Evolutionary conservation across 228 moss, liverwort and hornwort genomes (phyloP), one percentile per base, ranked within the genome.

Genomic region (Sphagnum fallax): DNA sequence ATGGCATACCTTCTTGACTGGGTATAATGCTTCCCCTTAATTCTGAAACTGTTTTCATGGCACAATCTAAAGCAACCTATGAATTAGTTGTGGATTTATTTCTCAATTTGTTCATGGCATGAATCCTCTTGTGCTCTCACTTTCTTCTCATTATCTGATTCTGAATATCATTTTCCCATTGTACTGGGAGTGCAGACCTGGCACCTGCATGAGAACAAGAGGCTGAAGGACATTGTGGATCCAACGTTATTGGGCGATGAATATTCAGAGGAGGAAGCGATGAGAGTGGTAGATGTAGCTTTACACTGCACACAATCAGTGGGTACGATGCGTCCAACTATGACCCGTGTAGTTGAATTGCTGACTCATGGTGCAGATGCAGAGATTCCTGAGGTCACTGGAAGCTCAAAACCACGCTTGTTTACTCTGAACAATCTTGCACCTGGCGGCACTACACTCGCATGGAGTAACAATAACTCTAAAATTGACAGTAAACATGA

Each of bases 1-100:
- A 74, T 72, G 12, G 55, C 65, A n/a, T 79, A 79, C 48, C 70
- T 83, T 18, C 79, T 79, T 4, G 83, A 83, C 72, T 83, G 72
- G 83, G 83, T 79, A 68, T 6, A n/a, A 50, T 32, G 32, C 16
- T 11, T 13, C 50, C 9, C 67, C 32, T 32, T 32, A 32, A 2
- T 32, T 32, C 32, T 32, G 32, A 32, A 32, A 32, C 32, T 32
- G 32, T 32, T 32, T 32, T 32, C 32, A 32, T 32, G 32, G 32
- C 32, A 32, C 32, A 32, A 32, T 65, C 0, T 9, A 6, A 49
- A 52, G 50, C 12, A 52, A 49, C 18, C 18, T 7, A 51, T 14
- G 4, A n/a, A 32, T 6, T 5, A 12, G 49, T n/a, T n/a, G 15
- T 13, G 16, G 8, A 12, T 6, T 52, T 32, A 32, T 32, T 32